Percentiles rank a stretch among this genome's conserved stretches.
Conservation (phyloP, 129 eudicot genomes). For the Lactuca sativa region DNA sequence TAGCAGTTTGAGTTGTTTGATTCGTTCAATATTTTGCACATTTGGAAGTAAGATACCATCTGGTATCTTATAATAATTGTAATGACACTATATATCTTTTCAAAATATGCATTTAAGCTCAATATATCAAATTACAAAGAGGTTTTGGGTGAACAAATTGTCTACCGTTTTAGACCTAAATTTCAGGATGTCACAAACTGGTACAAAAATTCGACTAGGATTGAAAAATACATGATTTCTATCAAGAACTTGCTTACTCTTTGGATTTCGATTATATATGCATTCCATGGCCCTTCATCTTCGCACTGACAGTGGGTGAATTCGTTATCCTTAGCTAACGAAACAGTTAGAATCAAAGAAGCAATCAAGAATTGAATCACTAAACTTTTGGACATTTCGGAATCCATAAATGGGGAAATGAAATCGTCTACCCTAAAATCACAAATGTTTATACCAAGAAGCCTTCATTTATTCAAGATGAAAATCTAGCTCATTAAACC, state of each 20-base stretch:
- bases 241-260: constrained; percentile 72
- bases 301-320: constrained; percentile 59
- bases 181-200: constrained; percentile 7
- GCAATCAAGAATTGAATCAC: constrained; percentile 34
- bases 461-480: constrained; percentile 19
- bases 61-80: too few species aligned
- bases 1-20: too few species aligned
- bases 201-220: constrained; percentile 70
- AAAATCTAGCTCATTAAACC: constrained; percentile 29
- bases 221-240: constrained; percentile 72
- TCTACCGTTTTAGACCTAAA: too few species aligned
- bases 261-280: constrained; percentile 62
- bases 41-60: too few species aligned
- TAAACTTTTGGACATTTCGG: constrained; percentile 31
- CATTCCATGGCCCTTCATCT: constrained; percentile 61
- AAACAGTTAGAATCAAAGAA: constrained; percentile 22
- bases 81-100: too few species aligned
- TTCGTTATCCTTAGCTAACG: constrained; percentile 35
- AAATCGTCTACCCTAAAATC: constrained; percentile 9
- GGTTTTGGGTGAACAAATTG: too few species aligned
- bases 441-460: constrained; percentile 21
- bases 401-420: background rate
- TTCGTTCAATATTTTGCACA: too few species aligned
- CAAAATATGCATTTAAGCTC: too few species aligned
- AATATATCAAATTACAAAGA: too few species aligned